Evolutionary conservation across 805 yeast genomes (phyloP), one percentile per base, ranked within the genome.

Genomic region (Spathaspora gorwiae): DNA sequence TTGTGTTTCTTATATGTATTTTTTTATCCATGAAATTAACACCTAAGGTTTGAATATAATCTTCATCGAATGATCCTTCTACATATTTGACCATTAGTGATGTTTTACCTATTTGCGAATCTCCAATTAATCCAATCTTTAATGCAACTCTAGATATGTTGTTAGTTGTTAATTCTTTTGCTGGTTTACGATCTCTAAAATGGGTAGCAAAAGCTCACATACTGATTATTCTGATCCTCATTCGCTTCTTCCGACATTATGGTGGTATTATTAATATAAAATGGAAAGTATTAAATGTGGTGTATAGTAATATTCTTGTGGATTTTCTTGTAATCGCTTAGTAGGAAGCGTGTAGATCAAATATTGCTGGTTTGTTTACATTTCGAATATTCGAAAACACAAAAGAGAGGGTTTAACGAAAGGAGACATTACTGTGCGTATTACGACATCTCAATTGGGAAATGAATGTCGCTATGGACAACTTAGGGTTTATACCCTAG

Each of bases 21-120:
- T 85, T 83, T 55, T 90, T 84, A 61, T 94, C 97, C 87, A 94
- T 84, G 64, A 88, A 90, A 60, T 92, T 92, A 45, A 94, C 97
- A 6, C 99, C 99, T 43, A 89, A 70, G 0, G 99, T 92, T 64
- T 90, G 97, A 41, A 90, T 88, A 60, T 92, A 92, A 49, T 84
- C 89, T 57, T 88, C 94, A 60, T 90, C 95, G 62, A 87, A 92
- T 31, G 87, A 80, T 44, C 95, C 95, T 59, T 92, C 97, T n/a
- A 92, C 97, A 61, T 90, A 92, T 60, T 92, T 90, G 24, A 90
- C 96, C 98, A 92, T 90, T 47, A 92, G 68, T 6, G 97, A 88
- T 0, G 99, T 92, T 60, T 92, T 92, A 5, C 99, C 99, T 6
- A 90, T 90, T 58, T 89, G 95, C 2, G 96, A 95, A 64, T 92